Conservation (phyloP, 2,329 filamentous ascomycete genomes). For the Aspergillus phoenicis region DNA sequence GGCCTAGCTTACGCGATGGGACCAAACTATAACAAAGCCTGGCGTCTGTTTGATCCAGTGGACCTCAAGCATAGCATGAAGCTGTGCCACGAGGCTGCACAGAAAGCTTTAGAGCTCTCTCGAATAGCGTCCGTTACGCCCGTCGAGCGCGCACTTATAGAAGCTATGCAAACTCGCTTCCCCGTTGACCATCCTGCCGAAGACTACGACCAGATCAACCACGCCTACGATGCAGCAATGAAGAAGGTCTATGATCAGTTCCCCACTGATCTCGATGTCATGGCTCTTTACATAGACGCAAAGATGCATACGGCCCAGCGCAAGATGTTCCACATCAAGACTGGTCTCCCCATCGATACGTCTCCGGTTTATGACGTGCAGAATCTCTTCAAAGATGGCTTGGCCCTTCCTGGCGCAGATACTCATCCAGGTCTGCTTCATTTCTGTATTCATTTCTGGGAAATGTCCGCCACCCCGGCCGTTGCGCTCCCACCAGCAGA, state of each 20-base stretch:
- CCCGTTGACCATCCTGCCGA: conserved; percentile 52
- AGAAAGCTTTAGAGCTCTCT: not conserved
- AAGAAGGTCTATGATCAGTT: conserved; percentile 51
- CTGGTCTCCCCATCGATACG: conserved; percentile 52
- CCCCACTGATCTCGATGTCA: conserved; percentile 61
- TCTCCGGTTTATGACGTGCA: conserved; percentile 51
- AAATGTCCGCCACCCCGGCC: conserved; percentile 70
- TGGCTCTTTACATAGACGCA: conserved; percentile 63
- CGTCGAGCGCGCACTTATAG: conserved; percentile 9
- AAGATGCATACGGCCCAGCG: conserved; percentile 68
- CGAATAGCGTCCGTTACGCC: too few relatives aligned
- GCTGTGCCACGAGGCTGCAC: conserved; percentile 47
- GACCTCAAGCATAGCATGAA: conserved; percentile 56
- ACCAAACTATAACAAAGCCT: conserved; percentile 77
- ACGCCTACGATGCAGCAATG: conserved; percentile 64
- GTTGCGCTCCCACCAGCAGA: conserved; percentile 63
- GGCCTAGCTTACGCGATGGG: conserved; percentile 63
- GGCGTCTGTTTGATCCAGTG: conserved; percentile 65
- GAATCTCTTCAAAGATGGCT: conserved; percentile 60
- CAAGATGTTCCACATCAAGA: conserved; percentile 62
- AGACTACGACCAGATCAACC: conserved; percentile 57
- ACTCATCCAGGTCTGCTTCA: conserved; percentile 71
- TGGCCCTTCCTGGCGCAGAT: conserved; percentile 52
- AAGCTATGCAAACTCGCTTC: conserved; percentile 62
- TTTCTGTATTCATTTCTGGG: conserved; percentile 74